Percentiles rank a stretch among this genome's conserved stretches.
Conservation (phyloP, 345 rosid genomes). For the Chamaenerion angustifolium region DNA sequence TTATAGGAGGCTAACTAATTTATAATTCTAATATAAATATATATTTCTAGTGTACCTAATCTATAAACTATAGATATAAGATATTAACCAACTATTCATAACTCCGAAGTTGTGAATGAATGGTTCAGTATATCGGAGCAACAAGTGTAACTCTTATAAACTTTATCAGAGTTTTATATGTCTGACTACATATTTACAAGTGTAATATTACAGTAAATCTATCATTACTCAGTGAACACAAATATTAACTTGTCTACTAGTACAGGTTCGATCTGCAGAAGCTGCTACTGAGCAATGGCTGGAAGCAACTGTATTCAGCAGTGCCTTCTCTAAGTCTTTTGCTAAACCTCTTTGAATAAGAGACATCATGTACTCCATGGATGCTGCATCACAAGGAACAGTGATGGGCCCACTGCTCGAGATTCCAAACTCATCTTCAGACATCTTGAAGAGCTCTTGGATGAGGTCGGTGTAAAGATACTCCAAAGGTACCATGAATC, state of each 20-base stretch:
- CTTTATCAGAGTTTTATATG: no score
- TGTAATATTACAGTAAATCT: no score
- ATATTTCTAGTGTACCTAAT: no score
- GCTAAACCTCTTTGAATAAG: slow-evolving; percentile 6
- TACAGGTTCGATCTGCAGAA: background rate
- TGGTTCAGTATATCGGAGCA: no score
- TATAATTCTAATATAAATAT: no score
- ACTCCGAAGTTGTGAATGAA: no score
- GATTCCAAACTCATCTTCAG: slow-evolving; percentile 26
- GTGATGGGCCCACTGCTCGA: slow-evolving; percentile 16
- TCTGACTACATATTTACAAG: no score
- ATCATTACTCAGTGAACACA: background rate
- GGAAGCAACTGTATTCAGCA: slow-evolving; percentile 2
- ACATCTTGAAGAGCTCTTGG: slow-evolving; percentile 11
- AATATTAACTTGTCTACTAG: background rate
- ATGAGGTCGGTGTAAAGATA: slow-evolving; percentile 12
- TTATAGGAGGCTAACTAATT: no score
- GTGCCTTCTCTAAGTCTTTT: slow-evolving; percentile 12
- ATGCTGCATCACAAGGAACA: slow-evolving; percentile 18
- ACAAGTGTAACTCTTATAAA: no score
- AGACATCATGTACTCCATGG: slow-evolving; percentile 14
- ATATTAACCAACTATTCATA: no score
- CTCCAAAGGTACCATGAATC: slow-evolving; percentile 17
- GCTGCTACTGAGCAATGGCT: slow-evolving; percentile 2
- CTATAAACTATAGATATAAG: no score